phyloP scores from a whole-genome alignment of 805 yeast genomes.

The Metschnikowia proteae region DNA sequence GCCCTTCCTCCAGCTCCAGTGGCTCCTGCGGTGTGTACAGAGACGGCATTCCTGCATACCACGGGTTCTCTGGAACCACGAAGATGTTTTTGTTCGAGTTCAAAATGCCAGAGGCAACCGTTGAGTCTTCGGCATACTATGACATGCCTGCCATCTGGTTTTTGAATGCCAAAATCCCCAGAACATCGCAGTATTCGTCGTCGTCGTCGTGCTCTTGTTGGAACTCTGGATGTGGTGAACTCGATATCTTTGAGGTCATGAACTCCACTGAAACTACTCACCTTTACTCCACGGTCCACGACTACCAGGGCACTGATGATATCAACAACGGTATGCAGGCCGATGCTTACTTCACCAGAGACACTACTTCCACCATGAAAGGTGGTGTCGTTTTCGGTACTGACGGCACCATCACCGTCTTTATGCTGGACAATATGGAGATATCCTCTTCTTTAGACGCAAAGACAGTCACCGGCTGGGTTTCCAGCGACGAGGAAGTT shows the following conservation, averaged over 20 bases:
- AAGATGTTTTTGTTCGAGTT: conserved; percentile 75
- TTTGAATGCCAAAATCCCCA: conserved; percentile 65
- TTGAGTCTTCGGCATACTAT: conserved; percentile 32
- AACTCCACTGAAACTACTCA: conserved; percentile 54
- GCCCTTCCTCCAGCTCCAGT: conserved; percentile 50
- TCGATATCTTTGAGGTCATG: conserved; percentile 72
- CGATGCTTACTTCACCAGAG: conserved; percentile 55
- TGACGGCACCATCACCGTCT: conserved; percentile 58
- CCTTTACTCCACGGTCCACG: conserved; percentile 67
- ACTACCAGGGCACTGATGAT: conserved; percentile 67
- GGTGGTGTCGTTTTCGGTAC: conserved; percentile 73
- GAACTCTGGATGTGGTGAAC: conserved; percentile 77
- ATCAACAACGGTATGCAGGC: conserved; percentile 58
- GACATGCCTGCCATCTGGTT: conserved; percentile 79
- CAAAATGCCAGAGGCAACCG: conserved; percentile 56
- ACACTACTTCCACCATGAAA: conserved; percentile 46
- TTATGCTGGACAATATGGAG: conserved; percentile 50
- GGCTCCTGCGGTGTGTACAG: conserved; percentile 76
- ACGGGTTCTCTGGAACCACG: conserved; percentile 62
- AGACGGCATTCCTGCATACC: conserved; percentile 68
- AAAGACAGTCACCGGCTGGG: conserved; percentile 44
- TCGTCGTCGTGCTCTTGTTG: conserved; percentile 69
- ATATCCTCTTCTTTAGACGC: conserved; percentile 46
- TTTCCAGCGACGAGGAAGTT: conserved; percentile 34
- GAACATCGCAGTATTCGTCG: conserved; percentile 67